phyloP scores from a whole-genome alignment of 129 eudicot species.

The Artemisia annua region DNA sequence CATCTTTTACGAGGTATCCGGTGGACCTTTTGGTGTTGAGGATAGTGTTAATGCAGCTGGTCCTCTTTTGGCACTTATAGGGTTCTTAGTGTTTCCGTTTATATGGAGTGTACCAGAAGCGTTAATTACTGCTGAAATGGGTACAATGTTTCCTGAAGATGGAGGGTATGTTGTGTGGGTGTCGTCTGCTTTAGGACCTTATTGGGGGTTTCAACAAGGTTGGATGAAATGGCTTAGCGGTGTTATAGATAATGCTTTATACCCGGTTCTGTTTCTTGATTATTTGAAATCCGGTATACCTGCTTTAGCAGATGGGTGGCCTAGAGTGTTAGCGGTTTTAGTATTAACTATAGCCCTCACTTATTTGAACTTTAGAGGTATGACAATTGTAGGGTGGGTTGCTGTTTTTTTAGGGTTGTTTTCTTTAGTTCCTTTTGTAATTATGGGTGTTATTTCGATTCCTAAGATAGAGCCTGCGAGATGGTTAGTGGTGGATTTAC shows the following conservation, averaged over 20 bases:
- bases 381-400: constrained; percentile 74
- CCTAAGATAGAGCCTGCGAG: constrained; percentile 64
- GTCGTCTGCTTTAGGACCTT: constrained; percentile 73
- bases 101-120: constrained; percentile 91
- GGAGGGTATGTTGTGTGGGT: constrained; percentile 94
- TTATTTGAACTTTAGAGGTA: constrained; percentile 71
- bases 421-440: constrained; percentile 68
- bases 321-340: constrained; percentile 48
- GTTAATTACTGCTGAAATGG: constrained; percentile 81
- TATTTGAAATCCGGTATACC: constrained; percentile 70
- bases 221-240: constrained; percentile 95
- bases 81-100: constrained; percentile 64
- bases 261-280: constrained; percentile 78
- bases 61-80: constrained; percentile 68
- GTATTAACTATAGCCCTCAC: constrained; percentile 60
- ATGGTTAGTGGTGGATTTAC: constrained; percentile 70
- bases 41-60: constrained; percentile 83
- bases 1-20: constrained; percentile 83
- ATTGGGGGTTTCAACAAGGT: constrained; percentile 89
- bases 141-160: constrained; percentile 86
- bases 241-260: constrained; percentile 75
- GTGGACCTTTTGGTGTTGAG: constrained; percentile 85
- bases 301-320: constrained; percentile 54
- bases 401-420: constrained; percentile 67
- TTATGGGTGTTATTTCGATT: constrained; percentile 65